Base-by-base conservation (phyloP, 176 grass and related monocot species). In the Avena atlantica region DNA sequence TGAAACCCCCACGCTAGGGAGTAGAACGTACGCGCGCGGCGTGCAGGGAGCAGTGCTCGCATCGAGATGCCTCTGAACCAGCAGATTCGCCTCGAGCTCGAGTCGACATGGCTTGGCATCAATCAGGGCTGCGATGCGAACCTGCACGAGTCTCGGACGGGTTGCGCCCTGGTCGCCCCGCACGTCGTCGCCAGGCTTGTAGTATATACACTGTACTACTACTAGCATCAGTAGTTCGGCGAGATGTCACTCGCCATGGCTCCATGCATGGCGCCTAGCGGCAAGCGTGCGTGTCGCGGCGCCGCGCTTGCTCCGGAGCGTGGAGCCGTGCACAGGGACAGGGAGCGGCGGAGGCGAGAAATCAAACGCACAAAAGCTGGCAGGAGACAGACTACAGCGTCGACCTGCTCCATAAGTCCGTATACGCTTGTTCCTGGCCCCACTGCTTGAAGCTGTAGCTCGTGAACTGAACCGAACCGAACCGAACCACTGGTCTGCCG, bases 361-460 rank as follows among this genome's bases (percentile, higher is more conserved):
- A 31, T 3, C 63, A 67, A 76, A 57, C 68, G 40, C 70, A 11
- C 79, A 6, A 29, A 34, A 1, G 63, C 16, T 8, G 25, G 24
- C 4, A 3, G 23, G 51, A 14, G 7, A 17, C 19, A 2, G 45
- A 1, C 56, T 50, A 44, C 44, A 84, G 78, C 6, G 59, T 5
- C 17, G 20, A 4, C 9, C 17, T 16, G 42, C 2, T 24, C 23
- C 40, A 7, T 42, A 42, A 34, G 31, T 34, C 31, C 31, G 31
- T 34, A 34, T 34, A 34, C 31, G 31, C 31, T 7, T 42, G 40
- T 9, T 10, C 34, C 21, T 29, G 62, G 62, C 3, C 2, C 20
- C 16, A 9, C 9, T 62, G 65, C 81, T 55, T 48, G 81, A 45
- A n/a, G 73, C 82, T 47, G 81, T 84, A n/a, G 63, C 4, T 20